Evolutionary conservation across 805 yeast species (phyloP).

Genomic region (Wickerhamomyces chaumierensis): DNA sequence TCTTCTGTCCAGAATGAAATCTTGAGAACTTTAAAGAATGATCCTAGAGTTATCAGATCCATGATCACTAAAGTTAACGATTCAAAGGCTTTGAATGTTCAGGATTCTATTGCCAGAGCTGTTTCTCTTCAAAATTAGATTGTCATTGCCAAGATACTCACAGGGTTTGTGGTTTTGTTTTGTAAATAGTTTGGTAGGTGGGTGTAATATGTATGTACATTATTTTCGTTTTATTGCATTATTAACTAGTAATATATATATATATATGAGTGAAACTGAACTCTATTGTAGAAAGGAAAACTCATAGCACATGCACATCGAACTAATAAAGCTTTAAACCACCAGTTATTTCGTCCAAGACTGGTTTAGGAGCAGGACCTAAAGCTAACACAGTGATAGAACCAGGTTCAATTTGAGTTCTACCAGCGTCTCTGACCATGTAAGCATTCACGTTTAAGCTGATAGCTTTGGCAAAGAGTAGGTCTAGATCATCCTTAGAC

Average conservation of each 20-base stretch:
- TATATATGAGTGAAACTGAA: too few relatives aligned
- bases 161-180: not conserved
- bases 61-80: slow-evolving; percentile 53
- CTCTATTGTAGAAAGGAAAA: too few relatives aligned
- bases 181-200: not conserved
- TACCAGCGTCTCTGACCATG: slow-evolving; percentile 90
- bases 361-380: slow-evolving; percentile 88
- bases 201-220: not conserved
- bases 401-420: slow-evolving; percentile 94
- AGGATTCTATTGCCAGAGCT: slow-evolving; percentile 41
- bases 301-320: too few relatives aligned
- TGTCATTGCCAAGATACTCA: too few relatives aligned
- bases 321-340: slow-evolving; percentile 57
- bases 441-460: slow-evolving; percentile 68
- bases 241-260: too few relatives aligned
- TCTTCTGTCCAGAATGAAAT: slow-evolving; percentile 82
- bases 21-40: slow-evolving; percentile 65
- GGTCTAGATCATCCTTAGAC: slow-evolving; percentile 57
- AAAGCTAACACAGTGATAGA: slow-evolving; percentile 92
- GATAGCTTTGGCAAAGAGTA: slow-evolving; percentile 70
- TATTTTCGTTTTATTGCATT: too few relatives aligned
- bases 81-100: slow-evolving; percentile 36
- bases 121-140: not conserved
- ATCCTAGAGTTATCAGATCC: slow-evolving; percentile 84
- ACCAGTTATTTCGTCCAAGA: slow-evolving; percentile 74